These are phyloP conservation scores for Helotiales sp. DNA, from an alignment of 2,329 filamentous ascomycete species.

Conservation along the genomic window DNA sequence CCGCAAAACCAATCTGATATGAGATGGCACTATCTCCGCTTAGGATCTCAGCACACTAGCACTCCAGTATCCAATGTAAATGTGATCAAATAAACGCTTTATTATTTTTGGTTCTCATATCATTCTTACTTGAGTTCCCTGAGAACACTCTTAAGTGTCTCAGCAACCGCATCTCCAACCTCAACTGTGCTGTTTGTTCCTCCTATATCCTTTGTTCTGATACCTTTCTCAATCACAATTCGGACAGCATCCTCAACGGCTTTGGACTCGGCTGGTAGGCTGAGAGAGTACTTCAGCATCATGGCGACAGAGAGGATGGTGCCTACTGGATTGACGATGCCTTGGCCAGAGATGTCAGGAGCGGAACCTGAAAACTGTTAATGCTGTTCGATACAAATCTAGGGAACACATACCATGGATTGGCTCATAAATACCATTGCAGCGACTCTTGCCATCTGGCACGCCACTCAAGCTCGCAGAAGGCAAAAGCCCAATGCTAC, in stretches of 20 bases:
- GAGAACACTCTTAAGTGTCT: conserved; percentile 73
- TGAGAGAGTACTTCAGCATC: conserved; percentile 94
- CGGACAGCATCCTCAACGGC: conserved; percentile 83
- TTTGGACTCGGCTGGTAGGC: conserved; percentile 75
- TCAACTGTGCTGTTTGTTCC: conserved; percentile 75
- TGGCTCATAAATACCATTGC: conserved; percentile 96
- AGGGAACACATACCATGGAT: conserved; percentile 74
- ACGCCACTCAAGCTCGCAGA: conserved; percentile 86
- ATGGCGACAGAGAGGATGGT: conserved; percentile 92
- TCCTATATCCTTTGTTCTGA: conserved; percentile 84
- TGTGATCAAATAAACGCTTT: neutral
- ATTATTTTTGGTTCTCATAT: neutral
- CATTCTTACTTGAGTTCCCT: conserved; percentile 33
- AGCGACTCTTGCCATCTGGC: conserved; percentile 81
- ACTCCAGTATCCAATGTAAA: no score
- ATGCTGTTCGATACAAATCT: neutral
- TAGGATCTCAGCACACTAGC: neutral
- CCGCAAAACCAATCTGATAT: neutral
- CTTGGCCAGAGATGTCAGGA: conserved; percentile 90
- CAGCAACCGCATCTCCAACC: conserved; percentile 82
- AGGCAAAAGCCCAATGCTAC: conserved; percentile 84
- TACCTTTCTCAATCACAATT: conserved; percentile 76
- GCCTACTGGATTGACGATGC: conserved; percentile 90
- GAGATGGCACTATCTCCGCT: neutral
- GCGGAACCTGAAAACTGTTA: conserved; percentile 67